A percentile compares a stretch with the other conserved stretches of the same genome.
These are phyloP conservation scores for Pichia kudriavzevii DNA, from an alignment of 1,139 yeast species.

Conservation along the genomic window DNA sequence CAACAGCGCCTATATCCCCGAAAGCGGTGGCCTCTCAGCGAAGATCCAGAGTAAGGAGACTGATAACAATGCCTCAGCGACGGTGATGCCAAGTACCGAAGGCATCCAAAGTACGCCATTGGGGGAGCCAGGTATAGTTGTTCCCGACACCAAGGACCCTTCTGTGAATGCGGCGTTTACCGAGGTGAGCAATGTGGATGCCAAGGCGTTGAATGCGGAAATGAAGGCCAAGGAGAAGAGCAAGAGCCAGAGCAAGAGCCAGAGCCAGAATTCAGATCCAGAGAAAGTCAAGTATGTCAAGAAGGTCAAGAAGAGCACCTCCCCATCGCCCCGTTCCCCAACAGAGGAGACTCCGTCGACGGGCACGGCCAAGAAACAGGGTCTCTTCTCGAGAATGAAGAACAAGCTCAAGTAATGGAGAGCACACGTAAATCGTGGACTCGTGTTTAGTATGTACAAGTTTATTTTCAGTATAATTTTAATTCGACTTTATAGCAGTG, in stretches of 20 bases:
- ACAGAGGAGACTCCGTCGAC: no score
- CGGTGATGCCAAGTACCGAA: slow-evolving; percentile 52
- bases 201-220: slow-evolving; percentile 40
- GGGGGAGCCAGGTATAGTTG: slow-evolving; percentile 57
- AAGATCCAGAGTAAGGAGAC: no score
- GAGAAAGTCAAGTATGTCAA: slow-evolving; percentile 25
- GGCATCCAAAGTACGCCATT: slow-evolving; percentile 34
- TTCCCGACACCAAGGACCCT: slow-evolving; percentile 40
- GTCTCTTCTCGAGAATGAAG: no score
- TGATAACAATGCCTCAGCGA: no score
- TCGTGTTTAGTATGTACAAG: no score
- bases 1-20: slow-evolving; percentile 43
- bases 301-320: slow-evolving; percentile 29
- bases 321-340: no score
- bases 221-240: slow-evolving; percentile 10
- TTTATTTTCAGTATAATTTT: no score
- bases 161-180: slow-evolving; percentile 42
- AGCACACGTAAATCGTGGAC: no score
- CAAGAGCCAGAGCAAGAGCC: slow-evolving; percentile 6
- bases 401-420: no score
- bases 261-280: slow-evolving; percentile 11
- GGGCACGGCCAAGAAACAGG: no score
- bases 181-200: slow-evolving; percentile 41
- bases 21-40: no score
- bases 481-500: no score